These are phyloP conservation scores for Austroboletus novae-zelandiae DNA, from an alignment of 1,284 basidiomycete genomes.

Conservation along the genomic window DNA sequence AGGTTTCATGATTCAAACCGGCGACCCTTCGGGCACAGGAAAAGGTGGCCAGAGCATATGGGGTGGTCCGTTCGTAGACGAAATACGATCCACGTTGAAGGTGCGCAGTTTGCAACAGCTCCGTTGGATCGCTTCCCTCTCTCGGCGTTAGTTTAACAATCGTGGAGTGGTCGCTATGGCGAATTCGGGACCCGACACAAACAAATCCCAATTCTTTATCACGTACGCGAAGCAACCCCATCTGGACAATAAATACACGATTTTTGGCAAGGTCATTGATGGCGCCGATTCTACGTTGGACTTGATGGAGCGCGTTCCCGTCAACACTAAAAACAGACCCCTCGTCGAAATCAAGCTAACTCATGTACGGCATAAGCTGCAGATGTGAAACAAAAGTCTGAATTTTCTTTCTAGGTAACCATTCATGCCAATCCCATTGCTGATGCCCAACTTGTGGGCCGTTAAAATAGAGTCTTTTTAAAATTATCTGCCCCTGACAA, in stretches of 20 bases:
- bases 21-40: slow-evolving; percentile 79
- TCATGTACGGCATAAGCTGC: slow-evolving; percentile 50
- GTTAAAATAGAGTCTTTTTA: slow-evolving; percentile 13
- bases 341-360: slow-evolving; percentile 80
- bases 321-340: slow-evolving; percentile 89
- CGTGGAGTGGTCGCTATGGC: slow-evolving; percentile 97
- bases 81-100: slow-evolving; percentile 89
- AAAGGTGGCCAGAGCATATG: slow-evolving; percentile 85
- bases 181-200: slow-evolving; percentile 89
- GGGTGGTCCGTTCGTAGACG: slow-evolving; percentile 86
- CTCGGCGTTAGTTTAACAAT: slow-evolving; percentile 70
- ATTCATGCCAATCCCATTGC: slow-evolving; percentile 96
- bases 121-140: not conserved
- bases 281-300: slow-evolving; percentile 88
- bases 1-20: slow-evolving; percentile 95
- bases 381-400: not conserved
- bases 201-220: slow-evolving; percentile 96
- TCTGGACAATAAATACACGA: slow-evolving; percentile 92
- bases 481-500: slow-evolving; percentile 1
- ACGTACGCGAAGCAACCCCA: slow-evolving; percentile 91
- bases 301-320: slow-evolving; percentile 85
- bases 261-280: slow-evolving; percentile 95
- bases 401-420: slow-evolving; percentile 58
- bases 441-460: slow-evolving; percentile 52
- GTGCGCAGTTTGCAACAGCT: slow-evolving; percentile 39